Evolutionary conservation across 2,329 filamentous ascomycete genomes (phyloP), one percentile per base, ranked within the genome.

Genomic region (Albifimbria verrucaria): DNA sequence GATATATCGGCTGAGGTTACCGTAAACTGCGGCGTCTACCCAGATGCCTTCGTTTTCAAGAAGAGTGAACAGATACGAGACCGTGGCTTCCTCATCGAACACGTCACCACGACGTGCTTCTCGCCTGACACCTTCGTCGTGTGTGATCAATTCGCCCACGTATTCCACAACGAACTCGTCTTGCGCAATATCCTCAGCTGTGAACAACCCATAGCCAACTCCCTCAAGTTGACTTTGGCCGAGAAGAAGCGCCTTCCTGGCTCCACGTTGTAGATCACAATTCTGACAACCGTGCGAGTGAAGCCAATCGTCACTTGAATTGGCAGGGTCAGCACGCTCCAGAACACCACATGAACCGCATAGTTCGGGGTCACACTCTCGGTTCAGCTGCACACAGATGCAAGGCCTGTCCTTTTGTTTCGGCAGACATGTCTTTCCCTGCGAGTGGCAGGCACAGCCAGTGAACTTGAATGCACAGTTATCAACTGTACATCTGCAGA

Each of bases 161-260:
- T 94, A 94, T 66, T 94, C 90, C 26, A 89, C 87, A 18, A 94
- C 77, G 59, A 89, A 93, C n/a, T 89, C 86, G 50, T 86, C 83
- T 55, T 81, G 77, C 3, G 74, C 73, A 55, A 91, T 84, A 51
- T 83, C 75, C 62, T 90, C 85, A 4, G 85, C 86, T 2, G 86
- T 79, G 64, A 88, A 93, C 0, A 94, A 75, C 0, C 90, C 90
- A 57, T 91, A 90, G 0, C 90, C 90, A 51, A 87, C 83, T 3
- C 77, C 78, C 50, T 81, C 77, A 12, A 92, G 80, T 55, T 84
- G 82, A 46, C 88, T 92, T 51, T 85, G 77, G 2, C 89, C 90
- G 5, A 92, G 74, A 3, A 90, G 69, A 0, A 90, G 82, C 3
- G 80, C 77, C 62, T 87, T 90, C 22, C 81, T 74, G 4, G 82